These are phyloP conservation scores for Geotrichum reessii DNA, from an alignment of 1,139 yeast species.

Conservation along the genomic window DNA sequence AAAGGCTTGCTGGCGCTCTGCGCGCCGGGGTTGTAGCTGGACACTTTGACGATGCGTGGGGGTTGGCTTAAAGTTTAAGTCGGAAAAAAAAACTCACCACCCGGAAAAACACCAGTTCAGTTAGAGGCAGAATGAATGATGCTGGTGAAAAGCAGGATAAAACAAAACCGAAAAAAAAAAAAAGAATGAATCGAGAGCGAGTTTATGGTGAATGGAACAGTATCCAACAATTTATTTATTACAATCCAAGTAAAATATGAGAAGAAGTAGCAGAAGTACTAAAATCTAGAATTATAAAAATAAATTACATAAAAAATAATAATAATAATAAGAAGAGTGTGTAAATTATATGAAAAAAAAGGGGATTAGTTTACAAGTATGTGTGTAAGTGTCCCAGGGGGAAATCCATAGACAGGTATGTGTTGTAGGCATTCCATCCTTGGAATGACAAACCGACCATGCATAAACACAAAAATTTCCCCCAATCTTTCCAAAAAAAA, in stretches of 20 bases:
- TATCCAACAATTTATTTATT: neutral
- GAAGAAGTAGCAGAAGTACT: neutral
- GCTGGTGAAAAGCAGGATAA: neutral
- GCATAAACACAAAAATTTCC: no score
- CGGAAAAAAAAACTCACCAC: neutral
- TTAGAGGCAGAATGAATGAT: neutral
- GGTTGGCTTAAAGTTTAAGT: neutral
- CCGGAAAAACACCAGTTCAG: neutral
- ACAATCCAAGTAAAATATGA: neutral
- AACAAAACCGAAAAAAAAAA: no score
- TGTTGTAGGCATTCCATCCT: no score
- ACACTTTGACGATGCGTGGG: neutral
- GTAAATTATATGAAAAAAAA: neutral
- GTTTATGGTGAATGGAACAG: no score
- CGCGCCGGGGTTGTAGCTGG: neutral
- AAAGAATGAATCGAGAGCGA: no score
- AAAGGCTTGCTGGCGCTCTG: neutral
- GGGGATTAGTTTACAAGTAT: neutral
- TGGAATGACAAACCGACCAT: no score
- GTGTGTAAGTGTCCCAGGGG: neutral
- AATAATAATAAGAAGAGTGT: no score
- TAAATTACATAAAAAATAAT: neutral
- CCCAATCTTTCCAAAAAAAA: neutral
- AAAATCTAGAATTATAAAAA: neutral
- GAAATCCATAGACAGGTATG: neutral